phyloP scores from a whole-genome alignment of 2,329 filamentous ascomycete species.

The Karstenula rhodostoma region DNA sequence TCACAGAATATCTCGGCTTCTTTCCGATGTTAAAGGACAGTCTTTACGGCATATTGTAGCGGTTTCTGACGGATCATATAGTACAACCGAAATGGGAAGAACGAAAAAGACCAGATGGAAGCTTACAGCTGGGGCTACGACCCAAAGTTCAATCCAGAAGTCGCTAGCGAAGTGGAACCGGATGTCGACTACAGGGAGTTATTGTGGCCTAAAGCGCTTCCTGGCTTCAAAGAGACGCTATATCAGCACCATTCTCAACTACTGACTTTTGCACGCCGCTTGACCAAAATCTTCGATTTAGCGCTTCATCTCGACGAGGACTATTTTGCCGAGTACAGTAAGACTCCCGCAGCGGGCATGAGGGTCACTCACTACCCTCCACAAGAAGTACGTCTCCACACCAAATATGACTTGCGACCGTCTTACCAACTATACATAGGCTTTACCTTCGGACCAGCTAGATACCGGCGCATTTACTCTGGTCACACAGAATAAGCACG shows the following conservation, averaged over 20 bases:
- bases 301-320: conserved; percentile 62
- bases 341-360: conserved; percentile 55
- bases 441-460: background rate
- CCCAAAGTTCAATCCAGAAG: conserved; percentile 23
- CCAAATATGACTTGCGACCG: background rate
- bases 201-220: conserved; percentile 37
- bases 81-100: conserved; percentile 59
- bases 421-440: background rate
- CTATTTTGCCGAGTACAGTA: conserved; percentile 64
- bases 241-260: conserved; percentile 60
- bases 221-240: conserved; percentile 58
- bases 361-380: conserved; percentile 35
- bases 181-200: conserved; percentile 7
- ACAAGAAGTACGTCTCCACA: conserved; percentile 9
- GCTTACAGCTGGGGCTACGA: conserved; percentile 37
- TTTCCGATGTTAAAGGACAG: conserved; percentile 41
- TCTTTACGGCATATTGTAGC: background rate
- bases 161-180: conserved; percentile 13
- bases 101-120: conserved; percentile 51
- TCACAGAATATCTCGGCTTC: conserved; percentile 48
- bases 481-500: conserved; percentile 16
- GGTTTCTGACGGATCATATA: conserved; percentile 24
- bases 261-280: conserved; percentile 59
- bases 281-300: conserved; percentile 64
- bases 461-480: conserved; percentile 21